These are phyloP conservation scores for Ustulina deusta DNA, from an alignment of 2,329 filamentous ascomycete species.

Conservation along the genomic window DNA sequence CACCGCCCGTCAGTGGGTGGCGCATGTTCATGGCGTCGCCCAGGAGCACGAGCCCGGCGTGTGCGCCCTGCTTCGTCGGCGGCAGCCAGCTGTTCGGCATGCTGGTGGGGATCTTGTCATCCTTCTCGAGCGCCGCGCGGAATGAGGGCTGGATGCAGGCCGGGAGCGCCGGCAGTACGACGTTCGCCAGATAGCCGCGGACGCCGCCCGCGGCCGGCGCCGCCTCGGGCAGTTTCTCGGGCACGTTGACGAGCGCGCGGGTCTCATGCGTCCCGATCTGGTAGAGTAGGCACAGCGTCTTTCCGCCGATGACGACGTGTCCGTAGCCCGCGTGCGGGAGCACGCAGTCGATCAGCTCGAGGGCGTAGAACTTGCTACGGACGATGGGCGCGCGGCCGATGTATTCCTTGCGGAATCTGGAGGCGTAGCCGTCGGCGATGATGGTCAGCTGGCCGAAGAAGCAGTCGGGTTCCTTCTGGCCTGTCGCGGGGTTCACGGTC, in stretches of 20 bases:
- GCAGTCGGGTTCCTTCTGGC: slow-evolving; percentile 72
- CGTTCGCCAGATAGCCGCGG: slow-evolving; percentile 82
- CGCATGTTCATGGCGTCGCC: slow-evolving; percentile 99
- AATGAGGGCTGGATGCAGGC: slow-evolving; percentile 78
- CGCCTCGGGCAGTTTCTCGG: slow-evolving; percentile 79
- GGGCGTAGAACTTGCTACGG: slow-evolving; percentile 89
- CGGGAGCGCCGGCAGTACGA: slow-evolving; percentile 83
- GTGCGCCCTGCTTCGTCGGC: slow-evolving; percentile 74
- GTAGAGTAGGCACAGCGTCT: slow-evolving; percentile 86
- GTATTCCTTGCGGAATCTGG: slow-evolving; percentile 87
- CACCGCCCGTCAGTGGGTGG: slow-evolving; percentile 95
- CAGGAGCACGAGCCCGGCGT: slow-evolving; percentile 80
- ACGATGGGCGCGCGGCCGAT: slow-evolving; percentile 75
- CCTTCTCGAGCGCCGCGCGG: slow-evolving; percentile 75
- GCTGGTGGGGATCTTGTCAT: slow-evolving; percentile 78
- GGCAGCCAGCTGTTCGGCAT: slow-evolving; percentile 99
- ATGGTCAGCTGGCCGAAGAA: slow-evolving; percentile 93
- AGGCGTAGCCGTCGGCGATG: slow-evolving; percentile 91
- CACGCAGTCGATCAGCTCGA: slow-evolving; percentile 89
- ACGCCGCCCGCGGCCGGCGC: slow-evolving; percentile 82
- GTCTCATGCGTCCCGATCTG: slow-evolving; percentile 98
- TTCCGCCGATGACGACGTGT: slow-evolving; percentile 86
- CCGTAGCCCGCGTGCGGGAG: slow-evolving; percentile 82
- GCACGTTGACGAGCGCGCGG: slow-evolving; percentile 88
- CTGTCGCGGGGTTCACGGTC: slow-evolving; percentile 69